Base-by-base conservation (phyloP, 2,329 filamentous ascomycete species). In the Cytospora piceae region DNA sequence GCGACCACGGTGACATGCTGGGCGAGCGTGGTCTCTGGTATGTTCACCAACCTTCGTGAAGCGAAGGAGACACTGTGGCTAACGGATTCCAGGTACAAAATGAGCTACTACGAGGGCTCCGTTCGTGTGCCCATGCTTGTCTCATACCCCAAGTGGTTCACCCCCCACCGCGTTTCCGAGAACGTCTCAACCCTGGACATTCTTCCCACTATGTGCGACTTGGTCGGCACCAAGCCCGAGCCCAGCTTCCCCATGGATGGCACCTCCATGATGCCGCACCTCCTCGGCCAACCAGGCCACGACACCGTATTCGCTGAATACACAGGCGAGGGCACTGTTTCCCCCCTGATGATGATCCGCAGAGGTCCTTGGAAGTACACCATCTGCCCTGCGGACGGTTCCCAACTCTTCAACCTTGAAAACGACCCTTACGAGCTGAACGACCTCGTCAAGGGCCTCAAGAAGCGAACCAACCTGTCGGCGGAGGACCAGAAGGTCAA, bases 261-360 rank as follows among this genome's bases (percentile, higher is more conserved):
- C 42, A 82, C 87, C 37, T 95, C 91, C 51, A 83, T 97, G 71
- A 79, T 94, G 67, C 92, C 92, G n/a, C 90, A 94, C 73, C 83
- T 96, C 39, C 81, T 89, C 72, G 87, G 86, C 59, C 78, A 79
- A 27, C 77, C 85, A n/a, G 88, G 87, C 51, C 89, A 90, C 67
- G 93, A 97, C 76, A 95, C 91, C 14, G 93, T 95, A n/a, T 90
- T 94, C 72, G 93, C 93, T 67, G 94, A 97, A 80, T 97, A 97
- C 80, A 96, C 94, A 74, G 94, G 93, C 58, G 94, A 97, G 78
- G 94, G 94, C 57, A 97, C 94, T 1, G 83, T 96, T 64, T 89
- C 91, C 5, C 94, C 94, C 1, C 86, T 96, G 64, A 92, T 96
- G 83, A 97, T 97, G 94, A 97, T 97, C 74, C 89, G 91, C 65